Evolutionary conservation across 306 rosid genomes (phyloP).

Genomic region (Cucurbita ficifolia): DNA sequence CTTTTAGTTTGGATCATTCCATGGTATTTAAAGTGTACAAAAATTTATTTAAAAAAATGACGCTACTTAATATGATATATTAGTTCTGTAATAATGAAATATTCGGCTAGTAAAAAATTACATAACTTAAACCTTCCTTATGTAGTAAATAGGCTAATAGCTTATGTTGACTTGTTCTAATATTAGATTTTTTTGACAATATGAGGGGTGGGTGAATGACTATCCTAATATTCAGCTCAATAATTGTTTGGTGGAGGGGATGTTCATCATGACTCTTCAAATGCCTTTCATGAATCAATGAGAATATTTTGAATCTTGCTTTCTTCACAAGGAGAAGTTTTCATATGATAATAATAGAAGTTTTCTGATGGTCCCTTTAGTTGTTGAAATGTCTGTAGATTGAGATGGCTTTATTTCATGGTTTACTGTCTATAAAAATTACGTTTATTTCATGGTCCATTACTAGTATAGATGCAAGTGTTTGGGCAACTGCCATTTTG

Average conservation of each 20-base stretch:
- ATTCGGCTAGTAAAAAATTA: background rate
- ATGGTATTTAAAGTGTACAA: constrained; percentile 30
- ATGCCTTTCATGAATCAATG: background rate
- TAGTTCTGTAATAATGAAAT: background rate
- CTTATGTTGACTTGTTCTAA: background rate
- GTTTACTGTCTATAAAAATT: background rate
- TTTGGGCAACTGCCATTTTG: background rate
- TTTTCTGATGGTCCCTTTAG: background rate
- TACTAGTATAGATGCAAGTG: background rate
- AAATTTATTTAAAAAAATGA: background rate
- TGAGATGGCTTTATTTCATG: background rate
- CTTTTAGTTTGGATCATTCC: constrained; percentile 70
- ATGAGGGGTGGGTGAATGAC: too few species aligned
- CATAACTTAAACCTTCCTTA: background rate
- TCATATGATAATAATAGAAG: background rate
- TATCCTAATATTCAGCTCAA: background rate
- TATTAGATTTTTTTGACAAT: too few species aligned
- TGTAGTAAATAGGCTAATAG: background rate
- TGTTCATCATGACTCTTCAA: background rate
- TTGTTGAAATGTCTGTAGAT: background rate
- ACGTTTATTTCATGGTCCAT: background rate
- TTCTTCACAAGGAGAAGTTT: background rate
- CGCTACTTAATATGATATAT: background rate
- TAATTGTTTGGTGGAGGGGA: background rate
- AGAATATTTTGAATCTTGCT: background rate